These are phyloP conservation scores for Myriosclerotinia curreyana DNA, from an alignment of 2,329 filamentous ascomycete species.

Conservation along the genomic window DNA sequence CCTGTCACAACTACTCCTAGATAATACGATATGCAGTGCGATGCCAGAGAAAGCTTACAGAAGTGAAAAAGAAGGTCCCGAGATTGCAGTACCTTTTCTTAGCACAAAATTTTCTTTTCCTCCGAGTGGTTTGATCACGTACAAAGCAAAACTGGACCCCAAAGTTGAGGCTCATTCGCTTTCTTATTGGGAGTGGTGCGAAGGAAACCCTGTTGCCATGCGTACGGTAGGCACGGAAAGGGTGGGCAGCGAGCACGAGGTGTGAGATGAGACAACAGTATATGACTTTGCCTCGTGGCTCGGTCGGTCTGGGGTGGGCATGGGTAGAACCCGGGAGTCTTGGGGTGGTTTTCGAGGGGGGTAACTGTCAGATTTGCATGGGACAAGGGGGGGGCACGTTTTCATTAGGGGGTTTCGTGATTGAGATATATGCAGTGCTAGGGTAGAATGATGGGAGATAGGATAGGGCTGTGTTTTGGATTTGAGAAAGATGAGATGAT, in stretches of 20 bases:
- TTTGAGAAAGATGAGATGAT: neutral
- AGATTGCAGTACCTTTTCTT: neutral
- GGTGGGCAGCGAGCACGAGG: neutral
- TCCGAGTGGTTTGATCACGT: too few relatives aligned
- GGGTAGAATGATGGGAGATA: neutral
- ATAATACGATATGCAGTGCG: neutral
- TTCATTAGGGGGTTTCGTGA: conserved; percentile 2
- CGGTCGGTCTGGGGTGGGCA: neutral
- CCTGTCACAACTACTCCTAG: neutral
- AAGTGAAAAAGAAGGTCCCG: neutral
- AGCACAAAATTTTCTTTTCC: neutral
- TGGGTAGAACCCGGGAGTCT: neutral
- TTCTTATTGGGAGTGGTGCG: neutral
- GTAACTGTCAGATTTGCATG: neutral
- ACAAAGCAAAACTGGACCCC: neutral
- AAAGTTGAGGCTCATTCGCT: conserved; percentile 9
- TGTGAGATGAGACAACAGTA: neutral
- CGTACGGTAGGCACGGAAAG: neutral
- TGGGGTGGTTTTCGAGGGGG: too few relatives aligned
- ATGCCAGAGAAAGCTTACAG: neutral
- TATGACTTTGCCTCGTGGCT: conserved; percentile 1
- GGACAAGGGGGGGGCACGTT: neutral
- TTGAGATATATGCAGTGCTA: neutral
- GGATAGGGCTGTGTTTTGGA: conserved; percentile 7
- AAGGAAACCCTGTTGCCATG: neutral